Evolutionary conservation across 2,329 filamentous ascomycete species (phyloP).

Genomic region (Exophiala spinifera): DNA sequence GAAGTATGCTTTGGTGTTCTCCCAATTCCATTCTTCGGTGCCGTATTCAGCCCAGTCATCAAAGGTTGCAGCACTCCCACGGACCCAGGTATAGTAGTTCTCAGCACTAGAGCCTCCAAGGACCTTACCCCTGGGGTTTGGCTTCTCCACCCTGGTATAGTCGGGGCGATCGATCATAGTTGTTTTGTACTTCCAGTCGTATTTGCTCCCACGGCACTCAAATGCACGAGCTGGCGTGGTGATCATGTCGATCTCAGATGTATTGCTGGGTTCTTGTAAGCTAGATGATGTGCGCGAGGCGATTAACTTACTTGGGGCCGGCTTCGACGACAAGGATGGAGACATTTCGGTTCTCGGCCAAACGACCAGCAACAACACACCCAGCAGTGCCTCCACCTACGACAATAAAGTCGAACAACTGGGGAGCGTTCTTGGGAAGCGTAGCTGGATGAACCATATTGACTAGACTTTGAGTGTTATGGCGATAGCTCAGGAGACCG

Average conservation of each 20-base stretch:
- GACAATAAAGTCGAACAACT: slow-evolving; percentile 33
- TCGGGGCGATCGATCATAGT: slow-evolving; percentile 59
- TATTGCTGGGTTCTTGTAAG: too few relatives aligned
- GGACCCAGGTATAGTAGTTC: slow-evolving; percentile 65
- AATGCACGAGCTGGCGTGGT: slow-evolving; percentile 54
- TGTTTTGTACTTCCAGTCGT: slow-evolving; percentile 57
- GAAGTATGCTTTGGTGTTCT: slow-evolving; percentile 50
- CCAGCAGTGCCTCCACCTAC: slow-evolving; percentile 48
- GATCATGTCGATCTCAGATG: slow-evolving; percentile 51
- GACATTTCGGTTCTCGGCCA: slow-evolving; percentile 51
- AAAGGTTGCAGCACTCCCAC: slow-evolving; percentile 56
- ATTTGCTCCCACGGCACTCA: slow-evolving; percentile 52
- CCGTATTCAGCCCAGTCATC: slow-evolving; percentile 50
- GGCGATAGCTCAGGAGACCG: too few relatives aligned
- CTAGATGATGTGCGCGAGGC: too few relatives aligned
- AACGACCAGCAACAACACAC: slow-evolving; percentile 49
- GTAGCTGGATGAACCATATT: too few relatives aligned
- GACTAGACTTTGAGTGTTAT: too few relatives aligned
- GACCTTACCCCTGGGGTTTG: slow-evolving; percentile 59
- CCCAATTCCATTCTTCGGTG: slow-evolving; percentile 55
- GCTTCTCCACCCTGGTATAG: slow-evolving; percentile 61
- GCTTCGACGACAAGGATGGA: slow-evolving; percentile 41
- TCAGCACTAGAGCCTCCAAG: slow-evolving; percentile 58
- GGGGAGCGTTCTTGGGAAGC: too few relatives aligned
- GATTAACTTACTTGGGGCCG: too few relatives aligned